Percentiles rank a stretch among this genome's conserved stretches.
phyloP scores from a whole-genome alignment of 2,329 filamentous ascomycete species.

The Claviceps quebecensis region DNA sequence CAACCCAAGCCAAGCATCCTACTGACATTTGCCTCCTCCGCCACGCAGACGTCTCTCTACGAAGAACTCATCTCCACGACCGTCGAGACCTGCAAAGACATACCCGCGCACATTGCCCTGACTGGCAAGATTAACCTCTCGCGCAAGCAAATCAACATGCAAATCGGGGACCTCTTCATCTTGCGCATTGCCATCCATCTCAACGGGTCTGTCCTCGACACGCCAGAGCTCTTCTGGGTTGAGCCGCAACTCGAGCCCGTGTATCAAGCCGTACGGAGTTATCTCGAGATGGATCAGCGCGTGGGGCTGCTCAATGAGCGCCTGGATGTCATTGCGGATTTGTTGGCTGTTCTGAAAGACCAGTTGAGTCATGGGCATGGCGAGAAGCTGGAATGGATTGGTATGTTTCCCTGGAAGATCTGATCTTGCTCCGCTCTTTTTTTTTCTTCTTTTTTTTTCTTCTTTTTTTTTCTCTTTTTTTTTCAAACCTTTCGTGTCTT shows the following conservation, averaged over 20 bases:
- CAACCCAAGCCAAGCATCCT: neutral
- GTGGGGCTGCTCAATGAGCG: slow-evolving; percentile 81
- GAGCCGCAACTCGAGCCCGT: slow-evolving; percentile 94
- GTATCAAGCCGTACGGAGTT: slow-evolving; percentile 87
- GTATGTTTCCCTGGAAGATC: slow-evolving; percentile 25
- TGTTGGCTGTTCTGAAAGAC: slow-evolving; percentile 87
- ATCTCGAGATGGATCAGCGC: slow-evolving; percentile 95
- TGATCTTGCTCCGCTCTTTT: neutral
- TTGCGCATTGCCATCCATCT: slow-evolving; percentile 95
- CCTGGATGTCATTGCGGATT: slow-evolving; percentile 74
- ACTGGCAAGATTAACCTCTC: slow-evolving; percentile 86
- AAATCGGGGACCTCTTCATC: slow-evolving; percentile 97
- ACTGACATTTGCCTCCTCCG: slow-evolving; percentile 7
- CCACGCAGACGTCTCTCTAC: slow-evolving; percentile 70
- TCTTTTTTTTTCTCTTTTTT: no score
- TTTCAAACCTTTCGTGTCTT: neutral
- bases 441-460: no score
- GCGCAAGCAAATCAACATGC: slow-evolving; percentile 92
- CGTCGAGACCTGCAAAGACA: slow-evolving; percentile 82
- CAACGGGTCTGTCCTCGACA: slow-evolving; percentile 91
- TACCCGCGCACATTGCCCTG: slow-evolving; percentile 81
- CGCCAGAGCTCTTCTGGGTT: slow-evolving; percentile 95
- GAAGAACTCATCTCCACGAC: slow-evolving; percentile 91
- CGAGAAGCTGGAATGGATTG: slow-evolving; percentile 81
- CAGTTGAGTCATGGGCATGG: slow-evolving; percentile 88